Evolutionary conservation across 208 protist species (phyloP).

Genomic region (Kentomonas sorsogonicus): DNA sequence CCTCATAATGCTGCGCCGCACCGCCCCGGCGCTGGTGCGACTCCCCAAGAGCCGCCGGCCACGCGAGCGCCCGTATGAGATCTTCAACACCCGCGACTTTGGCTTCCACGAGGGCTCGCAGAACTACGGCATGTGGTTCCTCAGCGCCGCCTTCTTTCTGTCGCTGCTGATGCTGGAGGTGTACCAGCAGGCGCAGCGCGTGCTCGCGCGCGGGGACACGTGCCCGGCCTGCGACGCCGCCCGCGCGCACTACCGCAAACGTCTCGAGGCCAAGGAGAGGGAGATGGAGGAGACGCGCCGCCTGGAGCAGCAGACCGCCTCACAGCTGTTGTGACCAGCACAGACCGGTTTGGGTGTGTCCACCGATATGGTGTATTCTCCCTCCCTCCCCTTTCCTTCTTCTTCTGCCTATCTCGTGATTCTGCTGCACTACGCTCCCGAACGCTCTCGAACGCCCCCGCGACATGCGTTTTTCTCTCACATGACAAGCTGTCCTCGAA

Average conservation of each 20-base stretch:
- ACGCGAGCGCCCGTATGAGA: conserved; percentile 82
- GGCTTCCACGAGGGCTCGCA: conserved; percentile 80
- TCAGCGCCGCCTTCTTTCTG: conserved; percentile 24
- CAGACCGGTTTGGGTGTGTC: no score
- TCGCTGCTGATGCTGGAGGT: conserved; percentile 60
- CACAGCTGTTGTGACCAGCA: no score
- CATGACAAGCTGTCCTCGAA: no score
- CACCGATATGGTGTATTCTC: no score
- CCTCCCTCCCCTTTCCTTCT: no score
- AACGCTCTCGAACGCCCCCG: no score
- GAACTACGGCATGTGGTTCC: conserved; percentile 85
- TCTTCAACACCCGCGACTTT: conserved; percentile 86
- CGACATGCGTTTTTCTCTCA: no score
- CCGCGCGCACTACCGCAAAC: conserved; percentile 66
- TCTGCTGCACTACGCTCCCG: no score
- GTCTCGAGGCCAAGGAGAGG: conserved; percentile 54
- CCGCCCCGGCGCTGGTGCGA: conserved; percentile 30
- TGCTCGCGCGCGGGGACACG: conserved; percentile 70
- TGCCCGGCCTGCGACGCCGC: conserved; percentile 82
- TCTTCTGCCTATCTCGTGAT: no score
- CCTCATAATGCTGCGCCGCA: conserved; percentile 44
- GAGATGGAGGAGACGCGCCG: conserved; percentile 26
- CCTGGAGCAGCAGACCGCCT: no score
- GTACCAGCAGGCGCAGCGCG: conserved; percentile 56
- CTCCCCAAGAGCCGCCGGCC: conserved; percentile 76